These are phyloP conservation scores for Candida railenensis DNA, from an alignment of 805 yeast genomes.

Conservation along the genomic window DNA sequence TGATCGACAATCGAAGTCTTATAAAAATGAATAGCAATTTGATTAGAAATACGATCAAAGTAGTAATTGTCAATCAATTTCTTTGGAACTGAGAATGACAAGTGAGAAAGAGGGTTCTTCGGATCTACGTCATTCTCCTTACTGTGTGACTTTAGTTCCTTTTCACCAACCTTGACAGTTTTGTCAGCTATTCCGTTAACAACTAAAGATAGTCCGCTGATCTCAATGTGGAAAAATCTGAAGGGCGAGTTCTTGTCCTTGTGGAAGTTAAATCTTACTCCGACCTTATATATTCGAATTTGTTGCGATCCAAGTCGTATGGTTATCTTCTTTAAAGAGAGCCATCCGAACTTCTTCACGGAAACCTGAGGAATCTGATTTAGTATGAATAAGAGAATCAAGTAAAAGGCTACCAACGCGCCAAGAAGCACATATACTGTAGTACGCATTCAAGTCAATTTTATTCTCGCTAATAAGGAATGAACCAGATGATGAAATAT, in stretches of 20 bases:
- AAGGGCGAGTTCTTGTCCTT: slow-evolving; percentile 20
- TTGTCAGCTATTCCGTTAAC: background rate
- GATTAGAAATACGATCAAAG: slow-evolving; percentile 20
- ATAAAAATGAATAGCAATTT: slow-evolving; percentile 22
- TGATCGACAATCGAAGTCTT: slow-evolving; percentile 12
- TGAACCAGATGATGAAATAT: no score
- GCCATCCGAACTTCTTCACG: slow-evolving; percentile 30
- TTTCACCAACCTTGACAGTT: background rate
- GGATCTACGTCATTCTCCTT: background rate
- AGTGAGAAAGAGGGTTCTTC: slow-evolving; percentile 3
- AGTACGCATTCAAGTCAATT: background rate
- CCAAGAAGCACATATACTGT: background rate
- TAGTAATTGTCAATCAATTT: slow-evolving; percentile 18
- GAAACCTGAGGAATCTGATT: slow-evolving; percentile 26
- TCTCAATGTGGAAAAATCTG: slow-evolving; percentile 27
- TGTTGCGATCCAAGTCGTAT: slow-evolving; percentile 14
- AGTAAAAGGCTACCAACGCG: background rate
- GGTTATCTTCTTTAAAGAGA: slow-evolving; percentile 24
- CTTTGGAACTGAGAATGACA: slow-evolving; percentile 16
- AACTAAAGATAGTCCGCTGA: slow-evolving; percentile 18
- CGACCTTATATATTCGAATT: slow-evolving; percentile 17
- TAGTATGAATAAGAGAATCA: slow-evolving; percentile 12
- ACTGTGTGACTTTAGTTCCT: background rate
- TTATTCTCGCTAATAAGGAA: no score
- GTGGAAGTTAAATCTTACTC: slow-evolving; percentile 21